Conservation (phyloP, 257 asterid genomes). For the Penstemon barbatus region DNA sequence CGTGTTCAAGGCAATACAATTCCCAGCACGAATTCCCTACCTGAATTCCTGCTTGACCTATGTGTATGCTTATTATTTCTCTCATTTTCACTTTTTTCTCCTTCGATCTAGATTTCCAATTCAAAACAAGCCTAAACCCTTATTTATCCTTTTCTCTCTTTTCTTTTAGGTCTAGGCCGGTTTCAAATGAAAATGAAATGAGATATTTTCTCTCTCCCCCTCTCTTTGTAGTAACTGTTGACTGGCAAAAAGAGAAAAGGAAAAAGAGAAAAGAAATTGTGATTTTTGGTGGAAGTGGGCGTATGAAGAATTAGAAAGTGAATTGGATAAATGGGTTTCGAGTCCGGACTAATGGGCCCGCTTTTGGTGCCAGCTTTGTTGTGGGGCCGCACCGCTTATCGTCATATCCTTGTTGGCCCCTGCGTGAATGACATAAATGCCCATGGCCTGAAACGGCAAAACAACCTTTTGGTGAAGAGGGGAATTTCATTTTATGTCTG, state of each 20-base stretch:
- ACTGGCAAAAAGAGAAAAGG: not conserved
- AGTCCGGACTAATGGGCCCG: constrained; percentile 35
- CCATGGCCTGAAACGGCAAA: not conserved
- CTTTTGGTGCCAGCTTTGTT: constrained; percentile 40
- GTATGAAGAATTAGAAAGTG: not conserved
- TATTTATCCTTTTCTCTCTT: not conserved
- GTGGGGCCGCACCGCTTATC: constrained; percentile 27
- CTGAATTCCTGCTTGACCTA: constrained; percentile 94
- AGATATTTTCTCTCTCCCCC: not conserved
- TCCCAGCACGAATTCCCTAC: constrained; percentile 93
- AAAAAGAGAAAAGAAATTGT: constrained; percentile 1
- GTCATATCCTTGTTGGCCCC: constrained; percentile 22
- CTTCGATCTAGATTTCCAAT: not conserved
- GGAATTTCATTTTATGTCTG: not conserved
- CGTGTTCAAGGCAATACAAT: constrained; percentile 84
- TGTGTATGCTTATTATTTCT: constrained; percentile 82
- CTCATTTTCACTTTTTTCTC: constrained; percentile 45
- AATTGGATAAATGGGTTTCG: constrained; percentile 41
- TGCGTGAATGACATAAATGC: constrained; percentile 12
- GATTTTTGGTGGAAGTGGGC: not conserved
- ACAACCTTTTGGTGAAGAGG: no score
- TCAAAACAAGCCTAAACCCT: constrained; percentile 3
- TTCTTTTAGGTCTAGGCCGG: constrained; percentile 5
- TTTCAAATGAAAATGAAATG: not conserved
- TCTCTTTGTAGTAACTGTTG: constrained; percentile 16